phyloP scores from a whole-genome alignment of 306 rosid genomes.

The Pueraria montana region DNA sequence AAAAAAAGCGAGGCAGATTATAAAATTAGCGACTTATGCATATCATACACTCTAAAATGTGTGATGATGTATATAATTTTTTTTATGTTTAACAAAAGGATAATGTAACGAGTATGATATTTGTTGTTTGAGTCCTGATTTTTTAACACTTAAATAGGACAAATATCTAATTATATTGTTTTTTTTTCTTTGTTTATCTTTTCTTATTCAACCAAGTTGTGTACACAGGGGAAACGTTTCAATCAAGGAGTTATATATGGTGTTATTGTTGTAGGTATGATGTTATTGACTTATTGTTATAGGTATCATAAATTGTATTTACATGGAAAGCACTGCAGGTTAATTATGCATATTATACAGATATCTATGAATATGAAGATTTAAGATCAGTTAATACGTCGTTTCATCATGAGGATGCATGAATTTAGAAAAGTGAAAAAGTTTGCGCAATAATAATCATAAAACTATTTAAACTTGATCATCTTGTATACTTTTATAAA shows the following conservation, averaged over 20 bases:
- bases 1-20: too few species aligned
- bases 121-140: not conserved
- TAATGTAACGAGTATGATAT: not conserved
- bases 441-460: not conserved
- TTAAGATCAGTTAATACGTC: not conserved
- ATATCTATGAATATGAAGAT: not conserved
- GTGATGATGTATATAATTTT: too few species aligned
- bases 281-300: not conserved
- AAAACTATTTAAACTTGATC: not conserved
- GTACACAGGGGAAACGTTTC: not conserved
- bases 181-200: not conserved
- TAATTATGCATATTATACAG: not conserved
- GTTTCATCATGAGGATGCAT: not conserved
- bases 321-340: not conserved
- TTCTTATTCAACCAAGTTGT: not conserved
- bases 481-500: not conserved
- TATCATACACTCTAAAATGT: too few species aligned
- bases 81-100: too few species aligned
- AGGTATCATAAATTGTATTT: not conserved
- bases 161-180: not conserved
- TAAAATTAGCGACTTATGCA: too few species aligned
- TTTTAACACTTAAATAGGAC: too few species aligned
- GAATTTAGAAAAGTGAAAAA: slow-evolving; percentile 5
- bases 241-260: not conserved
- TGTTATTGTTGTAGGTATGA: not conserved